Base-by-base conservation (phyloP, 169 alveolate species). In the Hepatocystis sp. region DNA sequence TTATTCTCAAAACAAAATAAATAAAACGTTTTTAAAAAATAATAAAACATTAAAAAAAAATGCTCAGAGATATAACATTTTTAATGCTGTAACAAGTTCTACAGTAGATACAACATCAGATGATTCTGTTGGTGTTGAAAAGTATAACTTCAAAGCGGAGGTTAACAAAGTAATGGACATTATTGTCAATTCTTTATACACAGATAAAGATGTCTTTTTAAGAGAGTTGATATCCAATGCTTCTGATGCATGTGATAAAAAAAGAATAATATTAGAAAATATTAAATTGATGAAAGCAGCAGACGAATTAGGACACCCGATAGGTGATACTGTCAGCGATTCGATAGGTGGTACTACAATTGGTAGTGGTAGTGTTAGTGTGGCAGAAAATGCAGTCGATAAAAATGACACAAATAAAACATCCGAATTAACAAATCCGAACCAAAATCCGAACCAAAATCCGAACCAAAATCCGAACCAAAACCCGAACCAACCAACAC, bases 151-250 rank as follows among this genome's bases (percentile, higher is more conserved):
- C 94, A 97, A 98, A 86, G 99, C 99, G 3, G 99, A 99, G 86
- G 99, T 98, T 39, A 96, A 98, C 34, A 92, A 99, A 52, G 93
- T 99, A 84, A 98, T 99, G 99, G 99, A 98, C 91, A 98, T 99
- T 53, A 97, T 99, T 64, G 98, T 99, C 55, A 98, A 99, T 94
- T 97, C 99, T 27, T 94, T 99, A 44, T 99, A 99, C 94, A 97
- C 99, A 17, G 97, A 99, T 90, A 97, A 98, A 91, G 99, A 99
- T 89, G 98, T 99, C 1, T 99, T 99, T 92, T 91, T 96, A 58
- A 67, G 99, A 67, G 99, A 98, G 91, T 91, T 98, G 63, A 98
- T 98, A 53, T 98, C 99, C 25, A 98, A 98, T 91, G 98, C 99
- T 1, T 98, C 99, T 5, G 99, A 98, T 88, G 99, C 99, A 2